A percentile compares a stretch with the other conserved stretches of the same genome.
Evolutionary conservation across 805 yeast genomes (phyloP).

Genomic region (Nakazawaea wickerhamii): DNA sequence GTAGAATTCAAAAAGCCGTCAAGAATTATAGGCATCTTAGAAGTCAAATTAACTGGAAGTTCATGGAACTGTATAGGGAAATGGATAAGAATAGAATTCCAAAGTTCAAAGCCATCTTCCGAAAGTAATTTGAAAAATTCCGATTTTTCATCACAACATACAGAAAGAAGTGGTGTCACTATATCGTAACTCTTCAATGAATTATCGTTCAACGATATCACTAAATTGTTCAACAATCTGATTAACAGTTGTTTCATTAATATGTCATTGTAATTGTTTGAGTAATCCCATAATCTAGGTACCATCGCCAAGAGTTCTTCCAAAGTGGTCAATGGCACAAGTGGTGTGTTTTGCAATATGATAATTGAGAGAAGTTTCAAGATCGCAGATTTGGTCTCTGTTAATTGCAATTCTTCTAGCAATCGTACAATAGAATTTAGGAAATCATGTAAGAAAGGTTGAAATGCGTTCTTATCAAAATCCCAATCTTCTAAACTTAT

Average conservation of each 20-base stretch:
- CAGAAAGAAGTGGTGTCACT: conserved; percentile 57
- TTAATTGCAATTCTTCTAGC: conserved; percentile 43
- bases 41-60: conserved; percentile 34
- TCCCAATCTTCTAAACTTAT: conserved; percentile 82
- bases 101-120: conserved; percentile 84
- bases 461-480: conserved; percentile 62
- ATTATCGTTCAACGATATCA: conserved; percentile 49
- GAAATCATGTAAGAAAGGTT: conserved; percentile 54
- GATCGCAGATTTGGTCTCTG: conserved; percentile 75
- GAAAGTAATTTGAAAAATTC: conserved; percentile 51
- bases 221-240: conserved; percentile 53
- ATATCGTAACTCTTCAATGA: conserved; percentile 45
- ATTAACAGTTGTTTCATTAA: conserved; percentile 46
- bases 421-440: conserved; percentile 45
- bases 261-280: conserved; percentile 37
- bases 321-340: conserved; percentile 46
- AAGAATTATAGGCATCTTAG: conserved; percentile 45
- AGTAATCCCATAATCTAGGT: conserved; percentile 73
- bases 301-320: conserved; percentile 46
- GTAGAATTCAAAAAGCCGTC: conserved; percentile 65
- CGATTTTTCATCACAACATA: conserved; percentile 58
- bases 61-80: conserved; percentile 37
- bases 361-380: conserved; percentile 63
- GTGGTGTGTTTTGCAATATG: conserved; percentile 59
- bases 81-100: conserved; percentile 66